Conservation (phyloP, 2,329 filamentous ascomycete genomes). For the Graphiopsis chlorocephala region DNA sequence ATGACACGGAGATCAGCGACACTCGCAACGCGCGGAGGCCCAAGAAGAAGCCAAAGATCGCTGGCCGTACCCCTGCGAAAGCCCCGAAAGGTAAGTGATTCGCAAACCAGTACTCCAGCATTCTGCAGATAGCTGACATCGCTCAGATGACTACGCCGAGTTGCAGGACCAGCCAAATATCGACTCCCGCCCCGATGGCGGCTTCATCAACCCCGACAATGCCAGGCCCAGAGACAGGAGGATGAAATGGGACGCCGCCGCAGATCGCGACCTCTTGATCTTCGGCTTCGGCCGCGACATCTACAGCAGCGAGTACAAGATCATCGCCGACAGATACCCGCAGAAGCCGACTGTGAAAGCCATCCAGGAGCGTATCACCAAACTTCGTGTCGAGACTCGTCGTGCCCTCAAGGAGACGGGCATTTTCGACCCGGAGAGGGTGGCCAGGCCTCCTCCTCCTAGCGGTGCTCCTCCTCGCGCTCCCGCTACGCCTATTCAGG, state of each 20-base stretch:
- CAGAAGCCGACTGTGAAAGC: slow-evolving; percentile 20
- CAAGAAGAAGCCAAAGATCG: neutral
- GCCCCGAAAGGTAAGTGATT: neutral
- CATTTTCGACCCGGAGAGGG: neutral
- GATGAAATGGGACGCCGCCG: slow-evolving; percentile 20
- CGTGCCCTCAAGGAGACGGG: neutral
- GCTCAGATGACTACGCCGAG: neutral
- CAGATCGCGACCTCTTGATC: slow-evolving; percentile 19
- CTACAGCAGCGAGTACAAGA: slow-evolving; percentile 2
- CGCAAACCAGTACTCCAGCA: no score
- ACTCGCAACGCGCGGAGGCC: neutral
- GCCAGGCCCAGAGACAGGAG: neutral
- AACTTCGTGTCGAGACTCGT: slow-evolving; percentile 16
- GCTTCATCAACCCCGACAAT: neutral
- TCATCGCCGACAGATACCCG: slow-evolving; percentile 16
- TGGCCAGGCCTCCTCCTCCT: neutral
- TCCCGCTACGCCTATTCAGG: neutral
- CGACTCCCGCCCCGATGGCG: neutral
- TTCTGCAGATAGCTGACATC: neutral
- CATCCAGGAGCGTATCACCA: slow-evolving; percentile 20
- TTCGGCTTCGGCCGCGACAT: slow-evolving; percentile 17
- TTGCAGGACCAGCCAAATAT: neutral
- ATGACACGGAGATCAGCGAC: neutral
- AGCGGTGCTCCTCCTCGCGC: neutral
- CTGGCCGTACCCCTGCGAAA: no score